A percentile compares a stretch with the other conserved stretches of the same genome.
These are phyloP conservation scores for Cladophialophora yegresii DNA, from an alignment of 2,329 filamentous ascomycete genomes.

Conservation along the genomic window DNA sequence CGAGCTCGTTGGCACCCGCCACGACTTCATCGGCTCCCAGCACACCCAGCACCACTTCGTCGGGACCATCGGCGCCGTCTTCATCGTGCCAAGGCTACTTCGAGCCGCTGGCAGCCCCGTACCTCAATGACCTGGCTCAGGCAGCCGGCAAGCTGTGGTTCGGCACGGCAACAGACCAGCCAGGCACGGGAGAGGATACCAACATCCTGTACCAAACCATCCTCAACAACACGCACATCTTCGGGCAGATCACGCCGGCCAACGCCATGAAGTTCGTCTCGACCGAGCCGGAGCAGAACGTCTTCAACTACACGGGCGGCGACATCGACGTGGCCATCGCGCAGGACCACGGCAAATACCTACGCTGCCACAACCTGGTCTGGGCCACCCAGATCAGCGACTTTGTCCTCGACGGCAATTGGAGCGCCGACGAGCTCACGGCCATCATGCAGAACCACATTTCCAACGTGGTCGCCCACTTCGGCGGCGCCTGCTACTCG, in stretches of 20 bases:
- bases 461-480: constrained; percentile 43
- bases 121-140: constrained; percentile 58
- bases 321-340: constrained; percentile 52
- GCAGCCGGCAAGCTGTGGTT: constrained; percentile 59
- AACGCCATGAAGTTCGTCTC: constrained; percentile 59
- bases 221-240: constrained; percentile 58
- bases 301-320: constrained; percentile 61
- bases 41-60: constrained; percentile 6
- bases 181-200: constrained; percentile 46
- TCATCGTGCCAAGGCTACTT: constrained; percentile 19
- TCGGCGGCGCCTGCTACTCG: constrained; percentile 43
- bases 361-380: constrained; percentile 65
- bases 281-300: constrained; percentile 58
- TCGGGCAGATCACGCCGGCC: constrained; percentile 65
- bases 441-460: constrained; percentile 55
- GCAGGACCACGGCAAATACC: constrained; percentile 47
- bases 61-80: constrained; percentile 14
- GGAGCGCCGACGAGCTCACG: constrained; percentile 61
- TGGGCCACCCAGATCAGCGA: constrained; percentile 53
- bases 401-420: constrained; percentile 56
- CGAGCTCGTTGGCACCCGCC: constrained; percentile 10
- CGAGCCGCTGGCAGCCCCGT: constrained; percentile 37
- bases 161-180: constrained; percentile 61
- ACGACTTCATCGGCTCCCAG: not conserved
- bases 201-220: constrained; percentile 60